Conservation (phyloP, 139 green algal species). For the Chlorella sp. region DNA sequence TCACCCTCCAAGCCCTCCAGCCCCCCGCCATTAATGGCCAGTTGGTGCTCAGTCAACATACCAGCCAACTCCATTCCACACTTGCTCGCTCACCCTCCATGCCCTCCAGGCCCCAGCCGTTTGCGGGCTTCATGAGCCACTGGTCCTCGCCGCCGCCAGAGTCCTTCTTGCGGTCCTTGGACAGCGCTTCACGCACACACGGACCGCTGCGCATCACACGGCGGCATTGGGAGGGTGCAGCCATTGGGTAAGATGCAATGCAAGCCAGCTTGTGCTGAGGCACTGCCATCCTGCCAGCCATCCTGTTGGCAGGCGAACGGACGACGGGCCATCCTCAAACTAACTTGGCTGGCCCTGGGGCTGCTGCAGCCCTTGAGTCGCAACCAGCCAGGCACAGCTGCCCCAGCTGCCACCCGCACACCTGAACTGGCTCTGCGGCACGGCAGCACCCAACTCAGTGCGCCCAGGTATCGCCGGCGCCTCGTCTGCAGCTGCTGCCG, state of each 20-base stretch:
- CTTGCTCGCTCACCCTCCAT: not conserved
- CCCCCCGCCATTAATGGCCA: not conserved
- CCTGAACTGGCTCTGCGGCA: not conserved
- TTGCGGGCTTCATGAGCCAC: slow-evolving; percentile 57
- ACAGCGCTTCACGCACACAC: slow-evolving; percentile 43
- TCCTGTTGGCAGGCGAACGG: no score
- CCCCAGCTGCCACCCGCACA: not conserved
- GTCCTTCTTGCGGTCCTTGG: slow-evolving; percentile 57
- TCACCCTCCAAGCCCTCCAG: no score
- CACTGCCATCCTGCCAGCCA: not conserved
- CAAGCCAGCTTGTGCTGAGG: no score
- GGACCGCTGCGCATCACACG: not conserved
- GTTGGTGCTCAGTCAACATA: no score
- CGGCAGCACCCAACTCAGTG: slow-evolving; percentile 12
- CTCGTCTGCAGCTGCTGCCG: not conserved
- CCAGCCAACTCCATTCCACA: not conserved
- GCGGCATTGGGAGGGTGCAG: not conserved
- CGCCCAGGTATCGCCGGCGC: not conserved
- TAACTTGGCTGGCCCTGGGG: no score
- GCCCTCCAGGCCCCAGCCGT: slow-evolving; percentile 22
- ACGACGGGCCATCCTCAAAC: no score
- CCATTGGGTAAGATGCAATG: no score
- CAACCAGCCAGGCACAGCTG: not conserved
- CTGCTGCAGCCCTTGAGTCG: not conserved
- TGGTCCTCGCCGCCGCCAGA: slow-evolving; percentile 63